phyloP scores from a whole-genome alignment of 2,329 filamentous ascomycete species.

The Fragosphaeria purpurea region DNA sequence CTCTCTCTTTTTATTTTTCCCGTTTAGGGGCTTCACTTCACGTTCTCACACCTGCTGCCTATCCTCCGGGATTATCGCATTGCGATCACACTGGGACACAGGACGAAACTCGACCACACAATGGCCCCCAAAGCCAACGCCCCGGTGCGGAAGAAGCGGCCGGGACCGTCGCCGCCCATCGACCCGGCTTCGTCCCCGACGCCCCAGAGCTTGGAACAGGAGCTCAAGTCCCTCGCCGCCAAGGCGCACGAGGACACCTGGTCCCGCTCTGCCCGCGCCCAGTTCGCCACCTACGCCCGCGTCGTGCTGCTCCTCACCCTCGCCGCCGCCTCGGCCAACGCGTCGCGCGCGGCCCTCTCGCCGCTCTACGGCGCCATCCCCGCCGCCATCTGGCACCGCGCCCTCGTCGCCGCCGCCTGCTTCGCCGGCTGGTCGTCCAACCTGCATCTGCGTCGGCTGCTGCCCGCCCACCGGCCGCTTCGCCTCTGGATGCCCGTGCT shows the following conservation, averaged over 20 bases:
- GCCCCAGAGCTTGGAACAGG: conserved; percentile 42
- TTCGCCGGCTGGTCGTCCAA: conserved; percentile 66
- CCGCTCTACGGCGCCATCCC: conserved; percentile 86
- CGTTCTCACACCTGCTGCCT: no score
- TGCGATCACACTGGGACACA: no score
- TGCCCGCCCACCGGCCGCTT: conserved; percentile 35
- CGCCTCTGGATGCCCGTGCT: conserved; percentile 58
- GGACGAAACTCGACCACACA: neutral
- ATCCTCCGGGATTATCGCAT: no score
- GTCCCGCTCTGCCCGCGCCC: conserved; percentile 24
- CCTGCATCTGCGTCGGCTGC: conserved; percentile 38
- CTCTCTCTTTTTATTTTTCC: neutral
- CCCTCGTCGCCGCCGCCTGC: conserved; percentile 54
- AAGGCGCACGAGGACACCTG: conserved; percentile 29
- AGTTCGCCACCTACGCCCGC: conserved; percentile 31
- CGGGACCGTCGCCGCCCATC: conserved; percentile 8
- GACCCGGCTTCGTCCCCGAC: conserved; percentile 30
- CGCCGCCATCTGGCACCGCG: conserved; percentile 59
- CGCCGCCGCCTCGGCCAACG: conserved; percentile 54
- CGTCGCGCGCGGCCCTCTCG: conserved; percentile 66
- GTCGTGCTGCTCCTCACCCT: conserved; percentile 39
- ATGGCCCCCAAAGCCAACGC: conserved; percentile 8
- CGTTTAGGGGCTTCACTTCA: no score
- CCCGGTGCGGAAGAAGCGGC: neutral
- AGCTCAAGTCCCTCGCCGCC: conserved; percentile 40